phyloP scores from a whole-genome alignment of 139 green algal species.

The Volvox africanus region DNA sequence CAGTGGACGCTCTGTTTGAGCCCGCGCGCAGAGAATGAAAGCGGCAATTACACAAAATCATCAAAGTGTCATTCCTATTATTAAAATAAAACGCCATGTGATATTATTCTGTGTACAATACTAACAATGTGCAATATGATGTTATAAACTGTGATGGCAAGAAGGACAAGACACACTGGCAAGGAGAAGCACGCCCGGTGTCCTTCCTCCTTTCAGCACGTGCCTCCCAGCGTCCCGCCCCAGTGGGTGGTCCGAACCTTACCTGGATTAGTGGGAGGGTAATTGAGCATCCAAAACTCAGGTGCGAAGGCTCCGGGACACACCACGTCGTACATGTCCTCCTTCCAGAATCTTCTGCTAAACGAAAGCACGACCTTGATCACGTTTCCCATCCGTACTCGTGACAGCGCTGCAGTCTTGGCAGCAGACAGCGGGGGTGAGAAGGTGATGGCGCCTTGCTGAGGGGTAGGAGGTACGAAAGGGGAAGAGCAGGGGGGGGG shows the following conservation, averaged over 20 bases:
- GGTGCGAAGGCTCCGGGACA: slow-evolving; percentile 83
- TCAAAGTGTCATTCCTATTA: too few relatives aligned
- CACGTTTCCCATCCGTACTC: slow-evolving; percentile 73
- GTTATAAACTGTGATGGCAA: too few relatives aligned
- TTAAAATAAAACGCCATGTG: background rate
- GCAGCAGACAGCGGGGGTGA: slow-evolving; percentile 70
- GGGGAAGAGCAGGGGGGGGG: background rate
- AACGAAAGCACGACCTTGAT: slow-evolving; percentile 64
- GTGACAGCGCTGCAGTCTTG: slow-evolving; percentile 71
- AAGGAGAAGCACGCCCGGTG: background rate
- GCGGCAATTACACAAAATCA: too few relatives aligned
- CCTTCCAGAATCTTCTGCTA: slow-evolving; percentile 77
- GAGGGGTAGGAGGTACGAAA: slow-evolving; percentile 44
- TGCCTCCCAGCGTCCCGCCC: too few relatives aligned
- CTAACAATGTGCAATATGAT: too few relatives aligned
- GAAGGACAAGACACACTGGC: background rate
- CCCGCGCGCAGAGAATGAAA: too few relatives aligned
- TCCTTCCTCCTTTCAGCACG: too few relatives aligned
- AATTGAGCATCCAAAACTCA: slow-evolving; percentile 86
- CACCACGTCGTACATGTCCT: slow-evolving; percentile 85
- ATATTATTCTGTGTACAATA: too few relatives aligned
- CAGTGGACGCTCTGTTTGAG: too few relatives aligned
- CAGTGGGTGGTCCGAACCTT: background rate
- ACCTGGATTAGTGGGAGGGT: slow-evolving; percentile 44
- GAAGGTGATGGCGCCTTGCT: slow-evolving; percentile 74